Conservation (phyloP, 768 basidiomycete genomes). For the Stropharia rugosoannulata region DNA sequence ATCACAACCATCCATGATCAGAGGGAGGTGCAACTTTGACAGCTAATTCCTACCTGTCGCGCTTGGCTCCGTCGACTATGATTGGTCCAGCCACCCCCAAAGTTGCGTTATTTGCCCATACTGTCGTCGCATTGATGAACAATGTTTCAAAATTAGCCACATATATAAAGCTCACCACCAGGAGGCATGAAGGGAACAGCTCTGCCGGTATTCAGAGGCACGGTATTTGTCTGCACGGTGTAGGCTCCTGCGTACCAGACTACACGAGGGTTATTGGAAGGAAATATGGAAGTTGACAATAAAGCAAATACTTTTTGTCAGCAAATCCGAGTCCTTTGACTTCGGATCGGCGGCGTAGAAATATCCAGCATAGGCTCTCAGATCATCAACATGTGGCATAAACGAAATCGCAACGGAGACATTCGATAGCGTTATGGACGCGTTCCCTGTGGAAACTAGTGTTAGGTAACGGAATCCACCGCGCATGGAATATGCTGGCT, state of each 20-base stretch:
- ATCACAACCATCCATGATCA: not conserved
- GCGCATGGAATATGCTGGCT: constrained; percentile 41
- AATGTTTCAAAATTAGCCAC: not conserved
- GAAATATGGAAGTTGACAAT: not conserved
- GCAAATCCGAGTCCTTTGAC: constrained; percentile 44
- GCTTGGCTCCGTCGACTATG: constrained; percentile 61
- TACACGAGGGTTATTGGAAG: constrained; percentile 12
- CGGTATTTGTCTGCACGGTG: constrained; percentile 58
- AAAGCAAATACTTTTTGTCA: constrained; percentile 43
- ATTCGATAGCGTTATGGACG: constrained; percentile 42
- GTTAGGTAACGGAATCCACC: constrained; percentile 58
- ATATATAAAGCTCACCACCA: constrained; percentile 31
- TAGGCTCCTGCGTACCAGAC: constrained; percentile 65
- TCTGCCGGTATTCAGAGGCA: constrained; percentile 49
- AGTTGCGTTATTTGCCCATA: constrained; percentile 55
- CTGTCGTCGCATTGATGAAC: constrained; percentile 19
- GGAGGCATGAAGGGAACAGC: constrained; percentile 44
- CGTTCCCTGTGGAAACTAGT: constrained; percentile 35
- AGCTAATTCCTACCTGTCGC: constrained; percentile 40
- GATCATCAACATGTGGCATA: constrained; percentile 49
- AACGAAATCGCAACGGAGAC: constrained; percentile 51
- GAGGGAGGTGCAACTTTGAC: too few species aligned
- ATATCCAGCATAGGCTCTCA: constrained; percentile 51
- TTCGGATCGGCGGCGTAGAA: constrained; percentile 46
- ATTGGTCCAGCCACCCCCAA: constrained; percentile 58